Conservation (phyloP, 345 rosid species). For the Sonneratia caseolaris region DNA sequence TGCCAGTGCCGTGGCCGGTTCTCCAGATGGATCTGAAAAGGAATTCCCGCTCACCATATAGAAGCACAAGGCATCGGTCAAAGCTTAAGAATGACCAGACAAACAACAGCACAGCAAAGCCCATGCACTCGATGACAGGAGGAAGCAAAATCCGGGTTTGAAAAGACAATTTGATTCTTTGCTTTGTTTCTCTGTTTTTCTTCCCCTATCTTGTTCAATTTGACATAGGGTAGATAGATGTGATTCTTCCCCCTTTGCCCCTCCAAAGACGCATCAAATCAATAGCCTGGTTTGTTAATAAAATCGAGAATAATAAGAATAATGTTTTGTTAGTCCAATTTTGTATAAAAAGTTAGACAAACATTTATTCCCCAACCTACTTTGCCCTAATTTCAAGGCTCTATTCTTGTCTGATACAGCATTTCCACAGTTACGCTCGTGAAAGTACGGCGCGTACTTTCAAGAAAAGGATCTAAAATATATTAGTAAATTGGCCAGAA, state of each 20-base stretch:
- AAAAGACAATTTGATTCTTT: constrained; percentile 1
- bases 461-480: too few relatives aligned
- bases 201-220: neutral
- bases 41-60: too few relatives aligned
- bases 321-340: neutral
- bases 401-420: neutral
- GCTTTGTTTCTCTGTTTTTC: neutral
- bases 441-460: neutral
- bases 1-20: constrained; percentile 8
- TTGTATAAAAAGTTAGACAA: constrained; percentile 3
- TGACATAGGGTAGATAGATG: neutral
- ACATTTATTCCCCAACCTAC: constrained; percentile 4
- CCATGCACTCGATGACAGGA: constrained; percentile 35
- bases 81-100: too few relatives aligned
- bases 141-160: constrained; percentile 14
- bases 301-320: neutral
- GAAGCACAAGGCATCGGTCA: too few relatives aligned
- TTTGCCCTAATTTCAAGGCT: constrained; percentile 4
- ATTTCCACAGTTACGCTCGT: neutral
- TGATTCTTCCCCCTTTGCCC: neutral
- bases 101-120: neutral
- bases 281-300: neutral
- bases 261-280: constrained; percentile 1
- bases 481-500: too few relatives aligned
- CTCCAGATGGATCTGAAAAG: neutral